Conservation (phyloP, 352 stramenopile species). For the Achlya hypogyna region DNA sequence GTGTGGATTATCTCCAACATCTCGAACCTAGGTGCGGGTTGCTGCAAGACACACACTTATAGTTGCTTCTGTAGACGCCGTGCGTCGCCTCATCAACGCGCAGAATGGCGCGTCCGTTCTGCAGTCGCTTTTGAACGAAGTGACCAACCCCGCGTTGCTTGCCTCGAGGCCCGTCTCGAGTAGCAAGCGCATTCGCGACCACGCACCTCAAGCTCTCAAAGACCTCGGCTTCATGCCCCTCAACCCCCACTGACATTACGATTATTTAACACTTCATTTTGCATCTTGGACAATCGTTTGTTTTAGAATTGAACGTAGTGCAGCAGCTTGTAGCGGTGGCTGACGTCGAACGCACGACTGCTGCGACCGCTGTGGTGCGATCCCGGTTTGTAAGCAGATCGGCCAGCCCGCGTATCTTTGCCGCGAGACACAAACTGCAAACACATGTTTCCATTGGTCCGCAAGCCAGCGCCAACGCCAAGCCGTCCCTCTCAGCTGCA, state of each 20-base stretch:
- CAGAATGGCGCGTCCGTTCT: conserved; percentile 46
- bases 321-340: too few relatives aligned
- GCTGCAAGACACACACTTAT: background rate
- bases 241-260: background rate
- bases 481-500: too few relatives aligned
- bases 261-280: too few relatives aligned
- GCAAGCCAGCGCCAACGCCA: too few relatives aligned
- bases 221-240: conserved; percentile 40
- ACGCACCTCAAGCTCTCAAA: conserved; percentile 64
- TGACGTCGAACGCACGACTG: too few relatives aligned
- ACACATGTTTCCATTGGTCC: too few relatives aligned
- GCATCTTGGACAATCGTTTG: too few relatives aligned
- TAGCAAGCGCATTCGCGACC: conserved; percentile 62
- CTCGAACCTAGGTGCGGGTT: conserved; percentile 37
- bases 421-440: too few relatives aligned
- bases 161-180: conserved; percentile 39
- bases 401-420: too few relatives aligned
- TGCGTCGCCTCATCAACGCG: conserved; percentile 41
- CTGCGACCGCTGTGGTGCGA: too few relatives aligned
- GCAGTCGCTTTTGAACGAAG: conserved; percentile 57
- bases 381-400: too few relatives aligned
- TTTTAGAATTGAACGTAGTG: too few relatives aligned
- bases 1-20: conserved; percentile 77
- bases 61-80: conserved; percentile 28
- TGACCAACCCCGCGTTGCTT: conserved; percentile 14